These are phyloP conservation scores for Pestalotiopsis sp. DNA, from an alignment of 2,329 filamentous ascomycete genomes.

Conservation along the genomic window DNA sequence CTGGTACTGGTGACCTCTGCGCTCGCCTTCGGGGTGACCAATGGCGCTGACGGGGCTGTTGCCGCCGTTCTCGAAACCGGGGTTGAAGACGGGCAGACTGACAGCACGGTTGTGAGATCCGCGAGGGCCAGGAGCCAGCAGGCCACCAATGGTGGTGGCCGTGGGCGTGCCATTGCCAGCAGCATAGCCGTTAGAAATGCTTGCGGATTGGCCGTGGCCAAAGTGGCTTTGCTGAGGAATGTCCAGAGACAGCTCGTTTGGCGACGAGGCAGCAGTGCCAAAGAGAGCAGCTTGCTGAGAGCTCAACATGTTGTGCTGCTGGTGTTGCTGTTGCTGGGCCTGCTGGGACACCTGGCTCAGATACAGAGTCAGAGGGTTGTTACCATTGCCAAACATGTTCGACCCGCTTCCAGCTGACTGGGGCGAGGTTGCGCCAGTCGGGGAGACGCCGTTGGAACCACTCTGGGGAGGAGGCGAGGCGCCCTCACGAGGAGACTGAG, in stretches of 20 bases:
- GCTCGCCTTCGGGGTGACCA: conserved; percentile 53
- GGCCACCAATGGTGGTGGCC: conserved; percentile 73
- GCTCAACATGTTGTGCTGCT: conserved; percentile 71
- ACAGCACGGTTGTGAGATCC: conserved; percentile 78
- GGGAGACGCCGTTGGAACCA: conserved; percentile 61
- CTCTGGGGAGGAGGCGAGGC: conserved; percentile 62
- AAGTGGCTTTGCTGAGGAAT: conserved; percentile 63
- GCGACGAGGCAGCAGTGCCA: conserved; percentile 67
- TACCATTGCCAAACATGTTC: conserved; percentile 77
- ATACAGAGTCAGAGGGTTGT: conserved; percentile 92
- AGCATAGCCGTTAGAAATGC: conserved; percentile 66
- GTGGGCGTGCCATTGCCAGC: conserved; percentile 54
- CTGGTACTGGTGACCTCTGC: conserved; percentile 69
- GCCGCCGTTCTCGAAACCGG: conserved; percentile 63
- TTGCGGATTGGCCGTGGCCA: conserved; percentile 67
- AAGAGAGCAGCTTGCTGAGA: conserved; percentile 83
- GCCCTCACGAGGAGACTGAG: conserved; percentile 69
- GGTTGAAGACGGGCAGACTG: conserved; percentile 76
- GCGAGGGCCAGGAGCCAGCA: conserved; percentile 70
- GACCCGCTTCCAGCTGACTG: conserved; percentile 59
- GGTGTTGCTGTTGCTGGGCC: conserved; percentile 73
- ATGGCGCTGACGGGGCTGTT: conserved; percentile 52
- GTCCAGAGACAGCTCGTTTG: conserved; percentile 59
- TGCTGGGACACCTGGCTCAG: conserved; percentile 80
- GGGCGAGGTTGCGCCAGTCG: conserved; percentile 56